Conservation (phyloP, 805 yeast genomes). For the Candida ipomoeae region DNA sequence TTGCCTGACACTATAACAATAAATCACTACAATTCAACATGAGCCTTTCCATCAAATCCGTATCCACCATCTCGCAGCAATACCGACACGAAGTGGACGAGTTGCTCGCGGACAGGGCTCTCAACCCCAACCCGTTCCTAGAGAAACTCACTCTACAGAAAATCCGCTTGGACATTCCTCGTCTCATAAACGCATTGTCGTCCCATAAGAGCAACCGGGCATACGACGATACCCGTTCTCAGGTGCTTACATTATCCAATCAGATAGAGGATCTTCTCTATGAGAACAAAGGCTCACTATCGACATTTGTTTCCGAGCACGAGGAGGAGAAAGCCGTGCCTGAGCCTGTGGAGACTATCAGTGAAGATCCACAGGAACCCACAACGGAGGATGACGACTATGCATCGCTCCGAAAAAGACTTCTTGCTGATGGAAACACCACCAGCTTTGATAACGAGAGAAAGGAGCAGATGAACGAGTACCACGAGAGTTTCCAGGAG, state of each 20-base stretch:
- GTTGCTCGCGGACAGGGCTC: background rate
- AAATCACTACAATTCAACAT: background rate
- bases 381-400: slow-evolving; percentile 8
- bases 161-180: slow-evolving; percentile 16
- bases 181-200: slow-evolving; percentile 12
- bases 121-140: slow-evolving; percentile 9
- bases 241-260: slow-evolving; percentile 8
- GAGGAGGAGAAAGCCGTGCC: background rate
- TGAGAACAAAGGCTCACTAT: background rate
- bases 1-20: too few relatives aligned
- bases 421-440: slow-evolving; percentile 14
- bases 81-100: slow-evolving; percentile 10
- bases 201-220: slow-evolving; percentile 8
- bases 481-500: slow-evolving; percentile 45
- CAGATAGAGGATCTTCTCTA: slow-evolving; percentile 10
- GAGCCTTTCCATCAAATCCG: slow-evolving; percentile 1
- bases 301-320: background rate
- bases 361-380: background rate
- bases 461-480: slow-evolving; percentile 26
- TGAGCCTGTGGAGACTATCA: background rate
- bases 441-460: slow-evolving; percentile 11
- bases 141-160: slow-evolving; percentile 11
- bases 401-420: slow-evolving; percentile 14
- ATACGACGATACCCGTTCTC: slow-evolving; percentile 2
- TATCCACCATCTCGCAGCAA: slow-evolving; percentile 4